Base-by-base conservation (phyloP, 306 rosid genomes). In the Dalbergia cultrata region DNA sequence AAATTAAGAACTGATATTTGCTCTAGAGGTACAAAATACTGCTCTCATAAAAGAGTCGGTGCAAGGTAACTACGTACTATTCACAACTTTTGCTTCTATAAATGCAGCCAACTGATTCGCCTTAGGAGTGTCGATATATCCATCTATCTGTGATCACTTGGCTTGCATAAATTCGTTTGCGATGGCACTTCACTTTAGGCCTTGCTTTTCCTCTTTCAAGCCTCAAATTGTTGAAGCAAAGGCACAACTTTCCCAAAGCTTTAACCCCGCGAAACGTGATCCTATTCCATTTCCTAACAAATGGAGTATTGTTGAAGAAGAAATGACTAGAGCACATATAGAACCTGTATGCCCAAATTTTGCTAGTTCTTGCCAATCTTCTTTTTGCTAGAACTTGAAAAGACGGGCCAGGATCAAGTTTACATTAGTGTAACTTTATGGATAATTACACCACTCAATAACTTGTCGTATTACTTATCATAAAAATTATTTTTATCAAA, bases 281-380 rank as follows among this genome's bases (percentile, higher is more conserved):
- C 71, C 84, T 75, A 59, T 34, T 7, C 71, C 13, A 2, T 10
- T 12, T 31, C 13, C 49, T 35, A 68, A 79, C 67, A 85, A 76
- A 53, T 80, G 85, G 85, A 58, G 22, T 72, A 64, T 80, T 34
- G 19, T 8, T 47, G 60, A 57, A 41, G 13, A 44, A 71, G 8
- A 31, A 64, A 69, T 9, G 0, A 17, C 67, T 17, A 16, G 9
- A 8, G 1, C 79, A 3, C 9, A 14, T 3, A 43, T 5, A 33
- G 62, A 19, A 73, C 16, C 19, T 3, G 87, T 79, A 68, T 9
- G 63, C 31, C 9, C 1, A 26, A 26, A 26, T 26, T 26, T 26
- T 26, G 31, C 31, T 2, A 26, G 31, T 26, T 3, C 31, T 26
- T 26, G 31, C 31, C 31, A 26, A 26, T 33, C 26, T 21, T 37